Conservation (phyloP, 441 rosid genomes). For the Syzygium malaccense region DNA sequence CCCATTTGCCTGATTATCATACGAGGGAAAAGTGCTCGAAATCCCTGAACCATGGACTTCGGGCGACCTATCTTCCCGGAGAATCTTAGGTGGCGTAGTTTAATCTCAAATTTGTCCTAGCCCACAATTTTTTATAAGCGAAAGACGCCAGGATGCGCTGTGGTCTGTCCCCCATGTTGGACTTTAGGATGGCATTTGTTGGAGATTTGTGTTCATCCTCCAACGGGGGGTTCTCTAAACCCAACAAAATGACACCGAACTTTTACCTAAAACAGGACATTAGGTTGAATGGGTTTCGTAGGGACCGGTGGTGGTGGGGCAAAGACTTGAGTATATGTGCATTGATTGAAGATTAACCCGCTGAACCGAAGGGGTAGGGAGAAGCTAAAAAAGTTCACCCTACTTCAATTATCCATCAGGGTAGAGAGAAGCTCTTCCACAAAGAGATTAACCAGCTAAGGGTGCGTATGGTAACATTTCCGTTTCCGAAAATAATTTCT, state of each 20-base stretch:
- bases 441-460: neutral
- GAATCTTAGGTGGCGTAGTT: no score
- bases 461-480: no score
- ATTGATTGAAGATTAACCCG: neutral
- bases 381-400: neutral
- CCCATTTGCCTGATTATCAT: no score
- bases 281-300: neutral
- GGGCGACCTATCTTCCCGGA: no score
- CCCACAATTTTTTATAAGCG: no score
- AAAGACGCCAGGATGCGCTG: neutral
- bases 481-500: no score
- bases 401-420: neutral
- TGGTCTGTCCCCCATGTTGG: neutral
- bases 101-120: no score
- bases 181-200: neutral
- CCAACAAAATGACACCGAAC: neutral
- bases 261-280: neutral
- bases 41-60: no score
- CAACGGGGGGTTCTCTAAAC: neutral
- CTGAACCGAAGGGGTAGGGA: neutral
- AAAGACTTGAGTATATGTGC: neutral
- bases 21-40: no score
- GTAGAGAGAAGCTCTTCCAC: neutral
- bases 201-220: neutral
- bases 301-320: neutral